A percentile compares a stretch with the other conserved stretches of the same genome.
phyloP scores from a whole-genome alignment of 495 filamentous ascomycete species.

The Penicillium verhagenii region DNA sequence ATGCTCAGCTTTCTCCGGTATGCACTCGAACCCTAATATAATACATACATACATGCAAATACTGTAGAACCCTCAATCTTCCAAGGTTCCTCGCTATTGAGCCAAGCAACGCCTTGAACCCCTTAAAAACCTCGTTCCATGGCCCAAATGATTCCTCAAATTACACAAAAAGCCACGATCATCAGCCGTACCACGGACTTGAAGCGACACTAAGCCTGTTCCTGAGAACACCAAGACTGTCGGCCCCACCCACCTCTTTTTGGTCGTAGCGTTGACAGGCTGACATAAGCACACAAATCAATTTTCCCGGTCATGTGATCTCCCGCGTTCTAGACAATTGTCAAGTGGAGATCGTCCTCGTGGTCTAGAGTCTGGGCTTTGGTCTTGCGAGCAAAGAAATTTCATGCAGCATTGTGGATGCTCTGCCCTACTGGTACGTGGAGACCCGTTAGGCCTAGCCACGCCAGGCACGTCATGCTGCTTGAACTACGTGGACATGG shows the following conservation, averaged over 20 bases:
- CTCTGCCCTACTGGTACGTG: not conserved
- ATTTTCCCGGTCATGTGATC: not conserved
- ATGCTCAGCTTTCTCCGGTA: not conserved
- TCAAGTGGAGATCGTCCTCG: not conserved
- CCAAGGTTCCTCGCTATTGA: too few species aligned
- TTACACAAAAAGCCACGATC: constrained; percentile 5
- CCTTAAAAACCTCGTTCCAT: too few species aligned
- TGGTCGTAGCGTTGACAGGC: not conserved
- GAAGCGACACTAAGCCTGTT: constrained; percentile 38
- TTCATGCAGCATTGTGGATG: not conserved
- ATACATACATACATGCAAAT: not conserved
- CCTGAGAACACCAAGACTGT: constrained; percentile 24
- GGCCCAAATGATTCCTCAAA: too few species aligned
- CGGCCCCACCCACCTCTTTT: constrained; percentile 4
- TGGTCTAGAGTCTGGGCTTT: constrained; percentile 1
- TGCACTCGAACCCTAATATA: not conserved
- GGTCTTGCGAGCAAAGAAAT: not conserved
- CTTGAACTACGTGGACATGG: not conserved
- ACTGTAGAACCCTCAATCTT: too few species aligned
- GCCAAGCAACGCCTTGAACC: not conserved
- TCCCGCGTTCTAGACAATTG: not conserved
- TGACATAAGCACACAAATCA: not conserved
- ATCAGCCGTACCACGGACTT: constrained; percentile 18
- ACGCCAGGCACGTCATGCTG: not conserved
- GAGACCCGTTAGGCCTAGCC: constrained; percentile 1